phyloP scores from a whole-genome alignment of 2,329 filamentous ascomycete species.

The Paecilomyces sp. region DNA sequence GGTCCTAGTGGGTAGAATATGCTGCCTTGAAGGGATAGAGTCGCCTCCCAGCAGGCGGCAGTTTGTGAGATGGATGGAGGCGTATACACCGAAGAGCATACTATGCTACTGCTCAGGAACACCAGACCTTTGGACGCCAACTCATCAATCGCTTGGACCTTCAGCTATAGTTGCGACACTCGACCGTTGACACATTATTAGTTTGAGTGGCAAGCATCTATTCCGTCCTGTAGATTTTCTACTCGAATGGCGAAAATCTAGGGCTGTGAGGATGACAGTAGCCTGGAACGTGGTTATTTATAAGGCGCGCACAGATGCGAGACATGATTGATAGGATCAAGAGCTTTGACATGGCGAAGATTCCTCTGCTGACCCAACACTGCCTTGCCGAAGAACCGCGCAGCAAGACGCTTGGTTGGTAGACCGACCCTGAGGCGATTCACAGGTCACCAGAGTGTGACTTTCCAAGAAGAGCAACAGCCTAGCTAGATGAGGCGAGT shows the following conservation, averaged over 20 bases:
- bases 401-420: not conserved
- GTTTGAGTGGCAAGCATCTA: not conserved
- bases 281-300: not conserved
- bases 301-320: not conserved
- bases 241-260: not conserved
- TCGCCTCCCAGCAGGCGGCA: not conserved
- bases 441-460: not conserved
- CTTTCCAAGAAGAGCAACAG: not conserved
- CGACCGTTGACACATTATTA: not conserved
- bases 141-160: not conserved
- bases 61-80: not conserved
- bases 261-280: not conserved
- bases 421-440: not conserved
- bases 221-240: not conserved
- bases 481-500: not conserved
- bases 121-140: not conserved
- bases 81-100: not conserved
- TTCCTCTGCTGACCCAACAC: not conserved
- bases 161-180: not conserved
- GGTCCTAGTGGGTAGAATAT: not conserved
- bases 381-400: not conserved
- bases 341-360: not conserved
- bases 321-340: not conserved
- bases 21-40: not conserved
- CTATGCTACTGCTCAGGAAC: not conserved